Conservation (phyloP, 352 stramenopile genomes). For the Peronosclerospora sorghi region DNA sequence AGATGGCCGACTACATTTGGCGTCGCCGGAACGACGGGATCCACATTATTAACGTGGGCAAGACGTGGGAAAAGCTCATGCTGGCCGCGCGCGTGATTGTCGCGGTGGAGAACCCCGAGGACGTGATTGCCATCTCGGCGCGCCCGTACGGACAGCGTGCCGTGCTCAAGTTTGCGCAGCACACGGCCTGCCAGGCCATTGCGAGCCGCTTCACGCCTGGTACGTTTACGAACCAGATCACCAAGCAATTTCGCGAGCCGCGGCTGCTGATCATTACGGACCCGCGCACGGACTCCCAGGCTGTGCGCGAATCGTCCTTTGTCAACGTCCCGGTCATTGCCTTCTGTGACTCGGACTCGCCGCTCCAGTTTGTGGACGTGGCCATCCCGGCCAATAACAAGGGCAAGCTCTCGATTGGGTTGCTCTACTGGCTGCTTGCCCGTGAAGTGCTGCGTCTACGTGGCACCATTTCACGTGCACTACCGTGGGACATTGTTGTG, state of each 20-base stretch:
- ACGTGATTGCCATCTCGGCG: constrained; percentile 98
- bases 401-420: constrained; percentile 99
- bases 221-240: constrained; percentile 99
- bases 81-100: constrained; percentile 98
- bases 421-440: constrained; percentile 99
- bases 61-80: constrained; percentile 99
- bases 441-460: constrained; percentile 97
- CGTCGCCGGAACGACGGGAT: constrained; percentile 96
- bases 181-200: constrained; percentile 97
- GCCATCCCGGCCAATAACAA: constrained; percentile 99
- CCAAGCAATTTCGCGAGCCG: constrained; percentile 99
- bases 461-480: constrained; percentile 90
- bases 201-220: constrained; percentile 98
- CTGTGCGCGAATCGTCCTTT: constrained; percentile 97
- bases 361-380: constrained; percentile 98
- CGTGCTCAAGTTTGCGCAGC: constrained; percentile 99
- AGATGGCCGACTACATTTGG: constrained; percentile 99
- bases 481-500: constrained; percentile 97
- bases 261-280: constrained; percentile 99
- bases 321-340: constrained; percentile 99
- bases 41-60: constrained; percentile 99
- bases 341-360: constrained; percentile 99
- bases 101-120: constrained; percentile 98
- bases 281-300: constrained; percentile 94
- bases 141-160: constrained; percentile 98